Base-by-base conservation (phyloP, 2,329 filamentous ascomycete species). In the Chaetothyriales sp. region DNA sequence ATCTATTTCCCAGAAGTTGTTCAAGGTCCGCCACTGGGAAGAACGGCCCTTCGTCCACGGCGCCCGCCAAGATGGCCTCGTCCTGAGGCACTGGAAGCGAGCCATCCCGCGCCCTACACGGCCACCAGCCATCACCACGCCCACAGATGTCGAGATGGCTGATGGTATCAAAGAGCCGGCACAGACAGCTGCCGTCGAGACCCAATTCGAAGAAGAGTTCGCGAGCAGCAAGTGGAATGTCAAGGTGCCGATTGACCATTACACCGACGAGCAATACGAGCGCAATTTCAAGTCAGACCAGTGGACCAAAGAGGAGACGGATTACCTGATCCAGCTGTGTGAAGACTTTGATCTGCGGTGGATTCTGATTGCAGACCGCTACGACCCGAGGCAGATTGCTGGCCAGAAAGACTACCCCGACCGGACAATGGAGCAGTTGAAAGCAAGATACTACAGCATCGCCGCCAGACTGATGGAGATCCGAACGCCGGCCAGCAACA, bases 271-370 rank as follows among this genome's bases (percentile, higher is more conserved):
- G 55, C 83, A 94, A 64, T 98, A 98, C 68, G 77, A 82, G 53
- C 74, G 79, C 51, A 79, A 84, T 55, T 68, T 98, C 48, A 76
- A 80, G 59, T 83, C 75, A 62, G 72, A 79, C 12, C 81, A 90
- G 59, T 98, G 92, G 92, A 83, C 84, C 12, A 86, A 84, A 62
- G 83, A 92, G 60, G 92, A 98, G 68, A 98, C 92, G 7, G 88
- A 95, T 64, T 95, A 95, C 63, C 69, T 98, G 55, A 77, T 96
- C 64, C 72, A 78, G 2, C 65, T 90, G 36, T 85, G 80, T 12
- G 76, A 76, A 51, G 83, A 89, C 46, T 95, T 81, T 63, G 87
- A 94, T 62, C 75, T 95, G 53, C 82, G 92, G 58, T 98, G 92
- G 88, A 77, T 90, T 2, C 66, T 96, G 15, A 86, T 98, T 53